These are phyloP conservation scores for Xylaria arbuscula DNA, from an alignment of 2,329 filamentous ascomycete genomes.

Conservation along the genomic window DNA sequence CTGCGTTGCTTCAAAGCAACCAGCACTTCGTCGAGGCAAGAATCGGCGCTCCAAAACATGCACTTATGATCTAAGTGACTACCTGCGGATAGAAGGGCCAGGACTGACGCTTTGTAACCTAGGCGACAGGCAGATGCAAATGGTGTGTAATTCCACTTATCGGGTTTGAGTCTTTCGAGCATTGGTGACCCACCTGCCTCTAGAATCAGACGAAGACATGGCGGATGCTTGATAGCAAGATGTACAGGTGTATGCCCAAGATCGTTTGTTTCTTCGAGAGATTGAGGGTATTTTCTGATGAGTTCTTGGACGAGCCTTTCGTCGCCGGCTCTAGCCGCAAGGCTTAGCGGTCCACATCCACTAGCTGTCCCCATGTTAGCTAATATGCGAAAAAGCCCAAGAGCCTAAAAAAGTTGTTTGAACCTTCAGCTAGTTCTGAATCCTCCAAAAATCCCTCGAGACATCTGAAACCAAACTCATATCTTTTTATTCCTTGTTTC, in stretches of 20 bases:
- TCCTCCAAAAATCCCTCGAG: background rate
- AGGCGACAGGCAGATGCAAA: background rate
- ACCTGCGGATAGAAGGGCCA: background rate
- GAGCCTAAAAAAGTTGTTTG: background rate
- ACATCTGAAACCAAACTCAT: background rate
- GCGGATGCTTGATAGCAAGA: constrained; percentile 7
- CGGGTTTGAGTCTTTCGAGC: background rate
- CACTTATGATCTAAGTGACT: background rate
- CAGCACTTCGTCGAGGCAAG: constrained; percentile 5
- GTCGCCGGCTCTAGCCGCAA: constrained; percentile 17
- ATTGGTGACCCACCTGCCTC: background rate
- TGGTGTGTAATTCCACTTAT: background rate
- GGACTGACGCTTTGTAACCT: background rate
- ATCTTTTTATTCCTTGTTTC: too few species aligned
- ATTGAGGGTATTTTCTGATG: background rate
- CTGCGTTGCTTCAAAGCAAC: background rate
- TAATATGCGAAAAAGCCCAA: background rate
- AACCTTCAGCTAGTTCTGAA: constrained; percentile 22
- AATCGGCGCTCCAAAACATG: background rate
- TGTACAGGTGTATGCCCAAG: background rate
- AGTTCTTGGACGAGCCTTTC: constrained; percentile 4
- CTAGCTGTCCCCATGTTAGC: constrained; percentile 13
- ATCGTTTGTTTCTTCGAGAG: constrained; percentile 8
- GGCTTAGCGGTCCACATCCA: constrained; percentile 23
- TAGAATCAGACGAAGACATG: constrained; percentile 7